Conservation (phyloP, 352 stramenopile genomes). For the Phytopythium montanum region DNA sequence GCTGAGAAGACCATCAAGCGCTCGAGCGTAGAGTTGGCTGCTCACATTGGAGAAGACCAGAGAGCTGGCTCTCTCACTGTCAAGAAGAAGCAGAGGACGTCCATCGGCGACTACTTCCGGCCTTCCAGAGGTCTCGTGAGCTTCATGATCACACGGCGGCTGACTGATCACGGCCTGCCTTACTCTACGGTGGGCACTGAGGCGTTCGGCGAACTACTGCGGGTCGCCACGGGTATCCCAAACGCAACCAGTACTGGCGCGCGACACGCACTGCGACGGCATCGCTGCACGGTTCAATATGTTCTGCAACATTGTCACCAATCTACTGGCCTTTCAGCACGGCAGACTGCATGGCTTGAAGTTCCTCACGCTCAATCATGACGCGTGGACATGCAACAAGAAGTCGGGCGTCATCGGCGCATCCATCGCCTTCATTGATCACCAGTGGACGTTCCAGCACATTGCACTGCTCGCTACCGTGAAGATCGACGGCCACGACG, state of each 20-base stretch:
- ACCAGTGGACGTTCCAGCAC: background rate
- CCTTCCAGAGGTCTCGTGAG: too few relatives aligned
- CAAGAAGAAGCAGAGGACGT: too few relatives aligned
- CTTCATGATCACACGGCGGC: too few relatives aligned
- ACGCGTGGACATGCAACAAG: slow-evolving; percentile 1
- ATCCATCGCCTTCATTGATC: slow-evolving; percentile 2
- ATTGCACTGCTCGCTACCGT: background rate
- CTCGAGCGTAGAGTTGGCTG: too few relatives aligned
- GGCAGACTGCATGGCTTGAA: background rate
- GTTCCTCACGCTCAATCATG: background rate
- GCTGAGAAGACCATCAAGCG: too few relatives aligned
- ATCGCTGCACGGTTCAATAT: background rate
- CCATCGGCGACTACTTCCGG: too few relatives aligned
- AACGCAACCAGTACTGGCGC: background rate
- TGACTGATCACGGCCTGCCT: too few relatives aligned
- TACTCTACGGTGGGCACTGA: too few relatives aligned
- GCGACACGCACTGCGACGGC: background rate
- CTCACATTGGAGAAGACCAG: too few relatives aligned
- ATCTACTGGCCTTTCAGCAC: background rate
- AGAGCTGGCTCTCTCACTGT: too few relatives aligned
- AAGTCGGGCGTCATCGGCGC: background rate
- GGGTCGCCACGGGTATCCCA: background rate
- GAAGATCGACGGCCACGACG: slow-evolving; percentile 1
- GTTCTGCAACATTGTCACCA: background rate
- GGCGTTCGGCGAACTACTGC: background rate